Evolutionary conservation across 1,139 yeast species (phyloP).

Genomic region (Candida tetrigidarum): DNA sequence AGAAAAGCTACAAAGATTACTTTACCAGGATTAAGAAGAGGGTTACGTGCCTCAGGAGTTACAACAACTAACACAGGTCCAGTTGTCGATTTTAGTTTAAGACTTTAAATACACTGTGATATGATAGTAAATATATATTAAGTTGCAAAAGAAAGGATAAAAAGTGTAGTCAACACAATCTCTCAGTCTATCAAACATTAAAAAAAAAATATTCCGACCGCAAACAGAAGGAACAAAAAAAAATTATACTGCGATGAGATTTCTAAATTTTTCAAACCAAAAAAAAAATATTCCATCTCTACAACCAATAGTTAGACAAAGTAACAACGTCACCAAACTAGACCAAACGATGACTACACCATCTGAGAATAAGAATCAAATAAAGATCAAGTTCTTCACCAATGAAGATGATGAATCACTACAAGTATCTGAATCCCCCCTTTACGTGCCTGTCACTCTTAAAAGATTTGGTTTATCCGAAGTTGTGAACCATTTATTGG

Average conservation of each 20-base stretch:
- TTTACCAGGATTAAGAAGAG: conserved; percentile 22
- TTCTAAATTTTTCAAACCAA: conserved; percentile 1
- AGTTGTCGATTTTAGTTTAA: conserved; percentile 15
- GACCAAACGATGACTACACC: neutral
- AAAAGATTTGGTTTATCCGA: conserved; percentile 94
- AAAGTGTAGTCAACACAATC: too few relatives aligned
- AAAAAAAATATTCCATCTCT: neutral
- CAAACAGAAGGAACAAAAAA: neutral
- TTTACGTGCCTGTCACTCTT: conserved; percentile 83
- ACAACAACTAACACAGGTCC: neutral
- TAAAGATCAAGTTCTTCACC: conserved; percentile 83
- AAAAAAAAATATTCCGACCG: neutral
- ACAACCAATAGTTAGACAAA: neutral
- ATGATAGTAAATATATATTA: neutral
- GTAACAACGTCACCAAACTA: neutral
- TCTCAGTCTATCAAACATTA: too few relatives aligned
- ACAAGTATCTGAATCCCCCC: conserved; percentile 80
- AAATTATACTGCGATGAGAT: conserved; percentile 9
- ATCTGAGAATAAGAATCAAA: conserved; percentile 42
- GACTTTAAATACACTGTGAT: conserved; percentile 19
- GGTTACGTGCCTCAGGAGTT: conserved; percentile 9
- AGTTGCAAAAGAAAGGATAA: neutral
- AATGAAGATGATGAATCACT: conserved; percentile 77
- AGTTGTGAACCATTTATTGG: conserved; percentile 86
- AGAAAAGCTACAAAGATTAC: conserved; percentile 27